These are phyloP conservation scores for Papiliotrema flavescens DNA, from an alignment of 1,284 basidiomycete species.

Conservation along the genomic window DNA sequence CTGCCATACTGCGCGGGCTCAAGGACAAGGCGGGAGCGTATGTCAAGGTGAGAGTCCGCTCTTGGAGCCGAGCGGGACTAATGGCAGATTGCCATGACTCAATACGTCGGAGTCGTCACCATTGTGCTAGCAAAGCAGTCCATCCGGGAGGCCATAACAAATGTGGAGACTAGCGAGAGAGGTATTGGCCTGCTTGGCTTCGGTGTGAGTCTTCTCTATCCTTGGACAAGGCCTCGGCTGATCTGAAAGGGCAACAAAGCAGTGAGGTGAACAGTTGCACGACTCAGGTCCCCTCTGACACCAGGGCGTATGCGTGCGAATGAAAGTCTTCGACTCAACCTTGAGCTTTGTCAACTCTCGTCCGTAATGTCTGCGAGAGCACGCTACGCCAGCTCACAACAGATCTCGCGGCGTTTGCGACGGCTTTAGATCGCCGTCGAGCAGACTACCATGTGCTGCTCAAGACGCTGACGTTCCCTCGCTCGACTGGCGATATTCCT, in stretches of 20 bases:
- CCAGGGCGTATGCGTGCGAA: slow-evolving; percentile 46
- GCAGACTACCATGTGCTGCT: slow-evolving; percentile 33
- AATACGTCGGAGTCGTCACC: slow-evolving; percentile 52
- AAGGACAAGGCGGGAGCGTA: slow-evolving; percentile 46
- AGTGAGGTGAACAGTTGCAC: slow-evolving; percentile 23
- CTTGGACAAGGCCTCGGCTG: slow-evolving; percentile 25
- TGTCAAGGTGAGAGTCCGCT: slow-evolving; percentile 21
- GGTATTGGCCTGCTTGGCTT: slow-evolving; percentile 43
- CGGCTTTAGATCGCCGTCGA: slow-evolving; percentile 52
- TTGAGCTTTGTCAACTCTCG: slow-evolving; percentile 57
- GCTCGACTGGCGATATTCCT: slow-evolving; percentile 10
- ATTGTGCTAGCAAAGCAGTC: slow-evolving; percentile 54
- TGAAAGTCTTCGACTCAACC: slow-evolving; percentile 44
- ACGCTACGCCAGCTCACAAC: slow-evolving; percentile 28
- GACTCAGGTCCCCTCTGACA: background rate
- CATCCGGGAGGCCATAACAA: slow-evolving; percentile 22
- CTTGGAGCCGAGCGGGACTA: background rate
- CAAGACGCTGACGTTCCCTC: slow-evolving; percentile 26
- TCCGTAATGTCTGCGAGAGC: slow-evolving; percentile 45
- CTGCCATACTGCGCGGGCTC: slow-evolving; percentile 52
- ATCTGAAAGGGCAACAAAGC: slow-evolving; percentile 39
- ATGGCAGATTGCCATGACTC: slow-evolving; percentile 26
- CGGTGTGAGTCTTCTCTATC: slow-evolving; percentile 24
- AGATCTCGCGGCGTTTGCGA: slow-evolving; percentile 56
- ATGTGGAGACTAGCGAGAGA: slow-evolving; percentile 29